phyloP scores from a whole-genome alignment of 257 asterid species.

The Solanum paucissectum region DNA sequence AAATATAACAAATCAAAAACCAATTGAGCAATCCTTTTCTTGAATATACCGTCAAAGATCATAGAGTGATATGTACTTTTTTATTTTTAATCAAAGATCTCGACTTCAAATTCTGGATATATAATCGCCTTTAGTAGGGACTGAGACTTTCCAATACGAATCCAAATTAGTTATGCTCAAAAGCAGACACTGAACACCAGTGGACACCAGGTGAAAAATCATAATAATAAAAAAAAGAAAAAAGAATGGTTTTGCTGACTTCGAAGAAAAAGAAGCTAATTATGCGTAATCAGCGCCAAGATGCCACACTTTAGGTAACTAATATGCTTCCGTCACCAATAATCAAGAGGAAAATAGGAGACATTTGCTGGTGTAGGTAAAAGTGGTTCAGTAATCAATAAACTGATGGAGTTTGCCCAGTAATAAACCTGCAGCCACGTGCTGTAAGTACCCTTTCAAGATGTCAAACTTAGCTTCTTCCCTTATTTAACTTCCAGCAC shows the following conservation, averaged over 20 bases:
- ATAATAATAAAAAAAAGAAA: no score
- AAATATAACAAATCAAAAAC: background rate
- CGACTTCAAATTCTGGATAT: accelerated
- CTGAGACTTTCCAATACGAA: accelerated
- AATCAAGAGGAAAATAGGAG: background rate
- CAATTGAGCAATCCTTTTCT: no score
- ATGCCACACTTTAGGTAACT: background rate
- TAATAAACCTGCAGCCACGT: background rate
- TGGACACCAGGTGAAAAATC: background rate
- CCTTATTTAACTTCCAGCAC: background rate
- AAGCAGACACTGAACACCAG: background rate
- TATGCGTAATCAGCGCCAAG: background rate
- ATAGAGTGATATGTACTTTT: background rate
- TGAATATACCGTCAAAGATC: background rate
- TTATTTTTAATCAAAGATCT: background rate
- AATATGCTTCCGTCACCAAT: background rate
- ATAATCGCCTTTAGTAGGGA: no score
- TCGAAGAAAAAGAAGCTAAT: background rate
- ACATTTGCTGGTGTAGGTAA: background rate
- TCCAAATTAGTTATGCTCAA: background rate
- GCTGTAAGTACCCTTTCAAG: background rate
- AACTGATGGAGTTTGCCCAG: background rate
- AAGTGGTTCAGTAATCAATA: background rate
- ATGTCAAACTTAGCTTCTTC: background rate
- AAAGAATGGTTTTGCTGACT: background rate